Base-by-base conservation (phyloP, 2,329 filamentous ascomycete genomes). In the Hymenotorrendiella dingleyae region DNA sequence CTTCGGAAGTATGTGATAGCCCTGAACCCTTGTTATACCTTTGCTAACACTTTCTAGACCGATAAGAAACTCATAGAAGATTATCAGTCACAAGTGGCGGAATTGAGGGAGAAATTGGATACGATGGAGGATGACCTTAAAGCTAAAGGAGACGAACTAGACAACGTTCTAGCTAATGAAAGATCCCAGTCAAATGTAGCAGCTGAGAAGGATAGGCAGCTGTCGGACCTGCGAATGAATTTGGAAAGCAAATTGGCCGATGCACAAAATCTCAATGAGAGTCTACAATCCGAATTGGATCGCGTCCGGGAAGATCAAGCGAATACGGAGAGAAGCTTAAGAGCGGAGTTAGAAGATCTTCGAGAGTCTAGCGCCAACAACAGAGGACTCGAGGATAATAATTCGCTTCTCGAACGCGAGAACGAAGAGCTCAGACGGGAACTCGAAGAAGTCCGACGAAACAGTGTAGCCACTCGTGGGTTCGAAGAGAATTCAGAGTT, bases 251-350 rank as follows among this genome's bases (percentile, higher is more conserved):
- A 85, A 63, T 69, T 95, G 21, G 72, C 77, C 4, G 78, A 90
- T 53, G 84, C 85, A 3, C 80, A 90, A 59, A 79, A 72, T 44
- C 67, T 91, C n/a, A 93, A 90, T 54, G 78, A 79, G n/a, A 82
- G 82, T 3, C 68, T 97, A 42, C 83, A 86, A 59, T 73, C 81
- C 34, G 88, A 96, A 59, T 69, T 97, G 22, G 84, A 93, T 36
- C 77, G 77, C 38, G 67, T 91, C 46, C 79, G 82, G 46, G 72
- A 73, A 36, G 80, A 87, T 29, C 85, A 89, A 47, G 74, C 77
- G 2, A 70, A 69, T 16, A 75, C 80, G 49, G 76, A 82, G 40
- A 74, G 72, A 27, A 74, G 78, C 42, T 67, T 91, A 16, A 76
- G 77, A 38, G 71, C 75, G 19, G 76, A 88, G 48, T 65, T 90